phyloP scores from a whole-genome alignment of 2,329 filamentous ascomycete species.

The Phialocephala subalpina region DNA sequence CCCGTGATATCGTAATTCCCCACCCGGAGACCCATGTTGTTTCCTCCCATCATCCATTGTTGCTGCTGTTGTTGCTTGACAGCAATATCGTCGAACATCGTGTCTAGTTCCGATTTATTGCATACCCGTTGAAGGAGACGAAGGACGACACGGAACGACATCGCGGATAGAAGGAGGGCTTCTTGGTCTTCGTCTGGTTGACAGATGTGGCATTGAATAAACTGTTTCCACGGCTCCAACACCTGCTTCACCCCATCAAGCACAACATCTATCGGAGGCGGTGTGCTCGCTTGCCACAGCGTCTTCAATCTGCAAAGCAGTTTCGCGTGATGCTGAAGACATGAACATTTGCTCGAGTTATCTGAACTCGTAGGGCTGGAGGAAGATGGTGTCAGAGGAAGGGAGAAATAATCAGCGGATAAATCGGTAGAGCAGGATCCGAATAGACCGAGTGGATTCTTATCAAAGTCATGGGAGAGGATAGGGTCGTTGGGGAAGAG shows the following conservation, averaged over 20 bases:
- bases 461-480: conserved; percentile 4
- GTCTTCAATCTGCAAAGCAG: background rate
- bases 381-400: background rate
- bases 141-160: background rate
- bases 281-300: background rate
- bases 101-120: background rate
- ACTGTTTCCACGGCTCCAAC: conserved; percentile 4
- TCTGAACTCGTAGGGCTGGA: background rate
- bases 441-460: conserved; percentile 1
- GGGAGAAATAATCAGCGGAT: background rate
- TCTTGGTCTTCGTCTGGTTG: conserved; percentile 5
- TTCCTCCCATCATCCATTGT: background rate
- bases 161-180: background rate
- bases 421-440: background rate
- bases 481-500: background rate
- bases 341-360: background rate
- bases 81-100: background rate
- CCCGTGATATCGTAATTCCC: conserved; percentile 1
- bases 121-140: background rate
- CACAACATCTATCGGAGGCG: background rate
- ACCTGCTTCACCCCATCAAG: conserved; percentile 3
- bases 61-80: background rate
- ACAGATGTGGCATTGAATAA: conserved; percentile 9
- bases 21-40: background rate
- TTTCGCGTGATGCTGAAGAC: background rate